Evolutionary conservation across 768 basidiomycete species (phyloP), one percentile per base, ranked within the genome.

Genomic region (Sporobolomyces roseus): DNA sequence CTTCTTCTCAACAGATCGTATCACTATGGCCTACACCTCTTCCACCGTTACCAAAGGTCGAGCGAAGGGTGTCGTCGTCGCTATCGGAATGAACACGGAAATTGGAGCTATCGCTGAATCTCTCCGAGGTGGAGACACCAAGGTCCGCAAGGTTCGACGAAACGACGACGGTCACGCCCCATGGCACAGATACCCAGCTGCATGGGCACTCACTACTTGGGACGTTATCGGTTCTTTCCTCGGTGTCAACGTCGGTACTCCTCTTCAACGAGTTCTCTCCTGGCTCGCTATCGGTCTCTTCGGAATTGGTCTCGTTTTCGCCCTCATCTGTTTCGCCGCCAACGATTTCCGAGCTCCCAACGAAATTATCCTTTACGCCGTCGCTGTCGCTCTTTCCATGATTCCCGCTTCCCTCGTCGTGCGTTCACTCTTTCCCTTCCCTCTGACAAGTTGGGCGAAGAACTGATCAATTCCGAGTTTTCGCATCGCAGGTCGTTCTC

Each of bases 1-100:
- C 2, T 41, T 41, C 38, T 41, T 41, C 29, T 25, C 14, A 6
- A 27, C 62, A 53, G 74, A 75, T 55, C 74, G 76, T 29, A 70
- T 74, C 63, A 76, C 70, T 45, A 73, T 77, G 69, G 75, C 80
- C 30, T 82, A 80, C 74, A 78, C 80, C 8, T 79, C 80, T 27
- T 76, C 79, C 25, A 79, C 79, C 54, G 78, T 82, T 43, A 80
- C 80, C 66, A 81, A 81, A 74, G 81, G 81, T 48, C 77, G 81
- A 61, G 80, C 78, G 4, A 77, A 78, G 23, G 78, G 77, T 35
- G 70, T 81, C 56, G 79, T 81, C 65, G 74, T 78, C 64, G 72
- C 75, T 16, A 81, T 78, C 27, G 81, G 79, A 9, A 82, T 82
- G 81, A 50, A 43, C 53, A 78, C 71, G n/a, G 78, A 79, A 30